phyloP scores from a whole-genome alignment of 768 basidiomycete genomes.

The Serendipita indica region DNA sequence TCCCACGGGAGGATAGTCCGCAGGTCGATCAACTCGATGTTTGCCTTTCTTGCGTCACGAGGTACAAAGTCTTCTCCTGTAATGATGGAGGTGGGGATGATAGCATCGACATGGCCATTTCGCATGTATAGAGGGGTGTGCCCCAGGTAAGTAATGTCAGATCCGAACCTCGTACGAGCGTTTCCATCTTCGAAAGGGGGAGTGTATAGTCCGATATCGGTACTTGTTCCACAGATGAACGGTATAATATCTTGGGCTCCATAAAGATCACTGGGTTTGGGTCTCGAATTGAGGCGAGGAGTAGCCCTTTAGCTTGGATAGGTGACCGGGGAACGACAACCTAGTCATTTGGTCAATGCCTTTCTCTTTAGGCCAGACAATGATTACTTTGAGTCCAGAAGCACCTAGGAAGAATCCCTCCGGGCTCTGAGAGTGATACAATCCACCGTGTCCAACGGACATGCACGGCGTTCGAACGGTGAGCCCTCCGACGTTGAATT shows the following conservation, averaged over 20 bases:
- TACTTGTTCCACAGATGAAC: slow-evolving; percentile 86
- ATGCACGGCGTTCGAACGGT: slow-evolving; percentile 79
- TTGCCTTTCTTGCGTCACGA: slow-evolving; percentile 43
- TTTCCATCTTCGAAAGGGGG: slow-evolving; percentile 72
- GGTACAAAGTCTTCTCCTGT: slow-evolving; percentile 41
- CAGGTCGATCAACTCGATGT: slow-evolving; percentile 80
- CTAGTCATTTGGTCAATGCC: slow-evolving; percentile 14
- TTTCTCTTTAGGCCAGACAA: neutral
- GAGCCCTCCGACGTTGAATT: slow-evolving; percentile 65
- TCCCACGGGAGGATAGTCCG: slow-evolving; percentile 87
- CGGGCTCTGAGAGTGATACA: slow-evolving; percentile 92
- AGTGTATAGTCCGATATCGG: slow-evolving; percentile 75
- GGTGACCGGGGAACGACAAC: slow-evolving; percentile 91
- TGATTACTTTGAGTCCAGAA: slow-evolving; percentile 65
- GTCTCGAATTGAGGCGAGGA: slow-evolving; percentile 76
- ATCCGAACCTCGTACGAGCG: slow-evolving; percentile 57
- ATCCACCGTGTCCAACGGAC: slow-evolving; percentile 80
- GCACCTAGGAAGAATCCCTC: slow-evolving; percentile 92
- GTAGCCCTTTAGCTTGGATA: slow-evolving; percentile 86
- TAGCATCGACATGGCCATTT: slow-evolving; percentile 65
- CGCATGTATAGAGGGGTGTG: slow-evolving; percentile 84
- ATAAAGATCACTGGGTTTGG: slow-evolving; percentile 91
- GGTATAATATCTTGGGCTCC: slow-evolving; percentile 88
- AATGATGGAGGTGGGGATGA: slow-evolving; percentile 48
- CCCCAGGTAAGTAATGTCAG: slow-evolving; percentile 88